These are phyloP conservation scores for Mycena latifolia DNA, from an alignment of 768 basidiomycete genomes.

Conservation along the genomic window DNA sequence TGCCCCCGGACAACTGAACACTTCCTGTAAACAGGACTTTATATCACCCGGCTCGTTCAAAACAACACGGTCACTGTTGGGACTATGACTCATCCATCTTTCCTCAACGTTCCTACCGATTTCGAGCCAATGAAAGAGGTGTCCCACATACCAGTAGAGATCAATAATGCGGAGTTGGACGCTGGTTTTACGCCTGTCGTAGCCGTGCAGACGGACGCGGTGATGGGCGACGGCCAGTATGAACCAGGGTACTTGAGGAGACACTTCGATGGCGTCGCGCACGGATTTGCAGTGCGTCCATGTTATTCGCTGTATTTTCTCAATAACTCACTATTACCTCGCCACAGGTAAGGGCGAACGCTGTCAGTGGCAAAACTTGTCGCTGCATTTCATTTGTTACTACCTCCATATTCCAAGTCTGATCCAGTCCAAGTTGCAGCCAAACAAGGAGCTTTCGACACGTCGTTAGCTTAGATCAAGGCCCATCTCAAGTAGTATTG, in stretches of 20 bases:
- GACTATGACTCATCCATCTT: slow-evolving; percentile 33
- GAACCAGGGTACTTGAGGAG: slow-evolving; percentile 31
- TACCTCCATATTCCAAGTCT: slow-evolving; percentile 4
- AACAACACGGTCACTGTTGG: slow-evolving; percentile 37
- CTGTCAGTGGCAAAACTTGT: slow-evolving; percentile 8
- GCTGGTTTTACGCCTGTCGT: slow-evolving; percentile 34
- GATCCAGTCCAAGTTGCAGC: slow-evolving; percentile 36
- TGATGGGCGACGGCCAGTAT: slow-evolving; percentile 30
- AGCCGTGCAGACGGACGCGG: slow-evolving; percentile 28
- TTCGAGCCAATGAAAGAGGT: slow-evolving; percentile 33
- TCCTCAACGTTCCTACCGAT: slow-evolving; percentile 31
- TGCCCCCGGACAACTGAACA: too few species aligned
- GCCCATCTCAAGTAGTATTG: slow-evolving; percentile 24
- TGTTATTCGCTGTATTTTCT: background rate
- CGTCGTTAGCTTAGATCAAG: slow-evolving; percentile 31
- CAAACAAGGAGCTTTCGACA: slow-evolving; percentile 35
- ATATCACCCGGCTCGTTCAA: slow-evolving; percentile 32
- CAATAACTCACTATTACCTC: background rate
- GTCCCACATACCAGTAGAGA: slow-evolving; percentile 33
- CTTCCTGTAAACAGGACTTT: slow-evolving; percentile 34
- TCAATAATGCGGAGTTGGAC: slow-evolving; percentile 37
- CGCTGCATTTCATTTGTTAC: background rate
- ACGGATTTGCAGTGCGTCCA: slow-evolving; percentile 35
- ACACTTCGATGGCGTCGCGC: slow-evolving; percentile 33
- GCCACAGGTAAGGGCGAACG: slow-evolving; percentile 36